These are phyloP conservation scores for Ceratocystis cacaofunesta DNA, from an alignment of 2,329 filamentous ascomycete species.

Conservation along the genomic window DNA sequence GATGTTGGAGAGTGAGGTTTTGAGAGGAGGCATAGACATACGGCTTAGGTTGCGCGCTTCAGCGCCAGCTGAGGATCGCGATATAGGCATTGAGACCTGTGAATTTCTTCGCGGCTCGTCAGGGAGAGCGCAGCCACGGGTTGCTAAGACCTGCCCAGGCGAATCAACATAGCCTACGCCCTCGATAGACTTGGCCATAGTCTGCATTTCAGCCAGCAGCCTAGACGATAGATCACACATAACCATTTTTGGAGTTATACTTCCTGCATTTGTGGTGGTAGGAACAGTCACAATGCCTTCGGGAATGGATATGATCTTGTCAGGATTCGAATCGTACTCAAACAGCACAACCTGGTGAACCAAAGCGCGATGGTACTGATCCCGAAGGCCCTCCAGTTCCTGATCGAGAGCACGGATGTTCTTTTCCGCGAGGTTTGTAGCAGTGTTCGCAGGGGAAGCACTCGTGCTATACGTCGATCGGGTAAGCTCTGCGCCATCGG, in stretches of 20 bases:
- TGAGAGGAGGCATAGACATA: conserved; percentile 67
- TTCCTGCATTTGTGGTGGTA: conserved; percentile 49
- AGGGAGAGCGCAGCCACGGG: conserved; percentile 9
- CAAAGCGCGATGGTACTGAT: conserved; percentile 59
- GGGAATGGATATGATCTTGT: conserved; percentile 39
- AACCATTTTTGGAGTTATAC: conserved; percentile 48
- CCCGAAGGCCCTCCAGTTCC: conserved; percentile 55
- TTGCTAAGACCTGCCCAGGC: conserved; percentile 39
- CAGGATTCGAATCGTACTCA: conserved; percentile 43
- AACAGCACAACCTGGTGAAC: conserved; percentile 70
- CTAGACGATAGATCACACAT: conserved; percentile 66
- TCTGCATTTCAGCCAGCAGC: conserved; percentile 60
- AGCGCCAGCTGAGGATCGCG: conserved; percentile 40
- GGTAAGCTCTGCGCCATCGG: conserved; percentile 60
- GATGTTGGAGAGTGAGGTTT: conserved; percentile 24
- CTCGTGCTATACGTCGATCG: conserved; percentile 38
- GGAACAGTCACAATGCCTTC: conserved; percentile 61
- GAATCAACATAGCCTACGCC: conserved; percentile 63
- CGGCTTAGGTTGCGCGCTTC: conserved; percentile 44
- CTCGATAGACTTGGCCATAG: conserved; percentile 57
- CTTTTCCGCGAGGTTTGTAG: conserved; percentile 30
- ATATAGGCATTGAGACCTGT: conserved; percentile 33
- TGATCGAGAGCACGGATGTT: conserved; percentile 46
- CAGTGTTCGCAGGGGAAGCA: conserved; percentile 5
- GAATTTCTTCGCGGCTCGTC: conserved; percentile 38